Evolutionary conservation across 768 basidiomycete species (phyloP).

Genomic region (Boletus coccyginus): DNA sequence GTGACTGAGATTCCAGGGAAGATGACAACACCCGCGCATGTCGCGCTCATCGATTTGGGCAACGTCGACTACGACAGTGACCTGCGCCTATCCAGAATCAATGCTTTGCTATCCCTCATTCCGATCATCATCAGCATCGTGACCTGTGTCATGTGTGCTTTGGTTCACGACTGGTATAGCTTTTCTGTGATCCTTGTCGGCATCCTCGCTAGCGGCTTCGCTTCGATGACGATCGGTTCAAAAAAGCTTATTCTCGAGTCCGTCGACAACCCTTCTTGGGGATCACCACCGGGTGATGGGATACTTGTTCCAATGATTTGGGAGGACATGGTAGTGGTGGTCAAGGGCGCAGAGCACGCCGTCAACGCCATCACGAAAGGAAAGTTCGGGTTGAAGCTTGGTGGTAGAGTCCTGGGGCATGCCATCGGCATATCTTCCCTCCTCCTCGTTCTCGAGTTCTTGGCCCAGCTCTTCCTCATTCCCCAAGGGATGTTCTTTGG

Average conservation of each 20-base stretch:
- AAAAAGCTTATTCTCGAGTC: conserved; percentile 19
- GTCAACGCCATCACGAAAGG: conserved; percentile 31
- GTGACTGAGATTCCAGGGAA: conserved; percentile 9
- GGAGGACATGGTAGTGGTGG: conserved; percentile 22
- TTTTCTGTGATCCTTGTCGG: conserved; percentile 31
- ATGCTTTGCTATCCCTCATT: conserved; percentile 14
- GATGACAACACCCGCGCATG: conserved; percentile 3
- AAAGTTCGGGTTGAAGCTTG: conserved; percentile 14
- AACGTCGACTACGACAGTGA: conserved; percentile 1
- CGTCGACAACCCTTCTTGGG: conserved; percentile 8
- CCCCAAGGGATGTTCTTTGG: conserved; percentile 31
- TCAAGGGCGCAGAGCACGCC: conserved; percentile 27
- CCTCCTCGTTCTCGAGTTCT: conserved; percentile 24
- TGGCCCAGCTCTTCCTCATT: conserved; percentile 29
- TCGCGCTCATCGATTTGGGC: conserved; percentile 21
- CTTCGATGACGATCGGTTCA: conserved; percentile 25
- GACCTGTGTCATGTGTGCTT: conserved; percentile 22
- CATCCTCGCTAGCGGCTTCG: conserved; percentile 29
- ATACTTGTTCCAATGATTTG: conserved; percentile 13
- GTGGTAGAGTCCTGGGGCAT: neutral
- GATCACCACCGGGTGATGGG: conserved; percentile 27
- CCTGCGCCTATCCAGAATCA: neutral
- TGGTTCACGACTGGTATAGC: conserved; percentile 30
- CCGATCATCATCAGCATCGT: conserved; percentile 26
- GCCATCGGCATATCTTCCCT: conserved; percentile 20